Base-by-base conservation (phyloP, 2,329 filamentous ascomycete genomes). In the Coniochaeta sp. region DNA sequence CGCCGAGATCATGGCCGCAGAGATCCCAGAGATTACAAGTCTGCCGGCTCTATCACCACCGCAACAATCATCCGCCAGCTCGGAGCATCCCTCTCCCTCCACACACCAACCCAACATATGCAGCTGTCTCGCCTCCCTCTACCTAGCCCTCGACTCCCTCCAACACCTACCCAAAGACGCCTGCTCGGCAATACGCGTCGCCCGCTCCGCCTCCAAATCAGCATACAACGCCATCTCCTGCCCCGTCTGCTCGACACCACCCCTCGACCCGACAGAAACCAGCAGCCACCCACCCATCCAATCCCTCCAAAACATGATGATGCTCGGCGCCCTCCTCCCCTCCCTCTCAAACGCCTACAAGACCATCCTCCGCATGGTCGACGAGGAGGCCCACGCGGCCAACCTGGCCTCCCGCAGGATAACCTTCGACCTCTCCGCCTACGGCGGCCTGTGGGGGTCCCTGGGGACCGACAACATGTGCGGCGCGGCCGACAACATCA, bases 321-420 rank as follows among this genome's bases (percentile, higher is more conserved):
- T 84, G 58, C 73, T 87, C 4, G 81, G 78, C 7, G 79, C 83
- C 1, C 76, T 87, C 33, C 72, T 87, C 3, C 83, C 83, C 1
- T 81, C 81, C 9, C 77, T 83, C 52, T 82, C 80, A 59, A 80
- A 84, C 67, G 80, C 81, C 8, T 87, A 87, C 73, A 76, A 76
- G 59, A 73, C 71, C 31, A 81, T 88, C 55, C 73, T 87, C 14
- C 70, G 72, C 57, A 77, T 83, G 72, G 74, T 87, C 8, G 83
- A 87, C 63, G 68, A 68, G n/a, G 80, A 84, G 65, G 72, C 78
- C 0, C 71, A 73, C 1, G 68, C 66, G 0, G 83, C 83, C 12
- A 73, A 73, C 47, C 68, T 70, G 5, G 74, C 78, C 36, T 71
- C 72, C 1, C 71, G 76, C 17, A 74, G 70, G 6, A 67, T 84